Base-by-base conservation (phyloP, 164 flowering plant genomes). In the Umbellularia californica region DNA sequence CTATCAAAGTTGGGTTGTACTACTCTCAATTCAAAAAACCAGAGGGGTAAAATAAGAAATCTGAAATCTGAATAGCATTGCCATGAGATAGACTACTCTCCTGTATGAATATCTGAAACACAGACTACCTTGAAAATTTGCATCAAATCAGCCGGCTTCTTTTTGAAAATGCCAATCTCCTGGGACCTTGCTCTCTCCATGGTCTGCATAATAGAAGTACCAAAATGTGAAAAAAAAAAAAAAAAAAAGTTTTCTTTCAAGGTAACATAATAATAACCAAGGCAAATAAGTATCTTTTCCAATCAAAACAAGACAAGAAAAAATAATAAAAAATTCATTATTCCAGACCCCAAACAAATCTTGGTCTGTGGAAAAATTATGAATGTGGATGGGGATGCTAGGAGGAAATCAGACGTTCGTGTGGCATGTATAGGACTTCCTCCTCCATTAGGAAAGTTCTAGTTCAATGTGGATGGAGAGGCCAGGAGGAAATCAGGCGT, bases 91-190 rank as follows among this genome's bases (percentile, higher is more conserved):
- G 60, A 19, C 60, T 55, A 1, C 60, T 14, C 60, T 55, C 60
- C 17, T 17, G 6, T 22, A 15, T 22, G 6, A 58, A 78, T 41
- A 67, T 58, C 7, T 20, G 20, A 23, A 15, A 28, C 22, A 68
- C 47, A 60, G 33, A 35, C 51, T 87, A 95, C 99, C 98, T 92
- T 93, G 82, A 95, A 90, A 17, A 95, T 92, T 79, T 95, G 99
- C 95, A 95, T 89, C 65, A 95, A 80, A 82, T 95, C 98, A 41
- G 93, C 82, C n/a, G 99, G 99, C 81, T 88, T 92, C 86, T 87
- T 91, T 84, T 87, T 95, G 79, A 95, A 95, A 65, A 92, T 84
- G 77, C 99, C 93, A 81, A 83, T 84, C 75, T 93, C 99, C 63
- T 87, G 88, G 60, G 84, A 88, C 80, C 99, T 85, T 70, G 93